Evolutionary conservation across 2,329 filamentous ascomycete species (phyloP), one percentile per base, ranked within the genome.

Genomic region (Monosporascus sp.): DNA sequence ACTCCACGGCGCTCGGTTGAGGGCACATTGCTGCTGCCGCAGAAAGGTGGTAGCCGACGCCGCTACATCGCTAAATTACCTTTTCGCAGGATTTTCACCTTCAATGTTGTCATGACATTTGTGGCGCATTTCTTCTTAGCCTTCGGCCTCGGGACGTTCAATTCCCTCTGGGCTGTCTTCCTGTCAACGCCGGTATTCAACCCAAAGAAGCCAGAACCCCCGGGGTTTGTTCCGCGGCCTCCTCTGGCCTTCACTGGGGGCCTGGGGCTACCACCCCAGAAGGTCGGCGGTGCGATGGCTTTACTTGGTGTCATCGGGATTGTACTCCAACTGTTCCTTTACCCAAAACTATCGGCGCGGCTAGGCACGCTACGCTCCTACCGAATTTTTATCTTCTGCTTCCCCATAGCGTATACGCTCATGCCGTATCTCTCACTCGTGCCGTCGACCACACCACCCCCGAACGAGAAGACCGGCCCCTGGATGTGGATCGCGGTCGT

Each of bases 291-390:
- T 44, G 87, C 88, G 5, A 91, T 92, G 74, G 85, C 89, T 2
- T 85, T 88, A 50, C 79, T 94, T 17, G 90, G 89, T 8, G 71
- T 82, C 48, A 84, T 93, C 44, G 90, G 90, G n/a, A 86, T 94
- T 38, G 72, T 77, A 0, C 74, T 94, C 46, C 88, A 91, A 66
- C 78, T 91, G 11, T 74, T 88, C 49, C 71, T 90, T 9, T 93
- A 92, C 65, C 88, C 89, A 1, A 71, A 72, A 31, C 72, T 91
- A 18, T 88, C 88, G 47, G 73, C 77, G 2, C 79, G 79, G 2
- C 78, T 90, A 1, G 89, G 89, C 37, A 87, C 87, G 1, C 71
- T 91, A 50, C 74, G 75, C 5, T 85, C 84, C 44, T 91, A 86
- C 77, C 81, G 85, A 3, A 69, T 79, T n/a, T 88, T 84, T 40